Percentiles rank a stretch among this genome's conserved stretches.
phyloP scores from a whole-genome alignment of 23 red algal genomes.

The Gracilaria vermiculophylla region DNA sequence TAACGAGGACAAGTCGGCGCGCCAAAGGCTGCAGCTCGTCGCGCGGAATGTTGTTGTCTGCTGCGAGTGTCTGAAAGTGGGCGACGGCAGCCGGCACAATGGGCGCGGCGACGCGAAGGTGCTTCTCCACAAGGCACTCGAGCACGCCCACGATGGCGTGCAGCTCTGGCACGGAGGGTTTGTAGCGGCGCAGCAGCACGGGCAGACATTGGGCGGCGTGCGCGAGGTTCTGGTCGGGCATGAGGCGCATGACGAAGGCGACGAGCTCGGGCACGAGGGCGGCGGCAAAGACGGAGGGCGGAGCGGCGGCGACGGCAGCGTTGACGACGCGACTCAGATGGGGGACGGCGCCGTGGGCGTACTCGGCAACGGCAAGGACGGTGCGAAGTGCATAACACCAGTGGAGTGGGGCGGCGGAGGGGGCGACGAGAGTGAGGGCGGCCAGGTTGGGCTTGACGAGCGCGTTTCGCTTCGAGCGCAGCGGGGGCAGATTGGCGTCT shows the following conservation, averaged over 20 bases:
- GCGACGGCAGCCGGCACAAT: neutral
- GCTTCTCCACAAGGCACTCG: constrained; percentile 8
- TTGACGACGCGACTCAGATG: neutral
- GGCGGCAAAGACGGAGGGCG: neutral
- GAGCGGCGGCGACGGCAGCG: neutral
- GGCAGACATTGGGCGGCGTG: neutral
- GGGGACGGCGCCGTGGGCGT: neutral
- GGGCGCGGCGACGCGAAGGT: neutral
- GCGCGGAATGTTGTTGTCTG: neutral
- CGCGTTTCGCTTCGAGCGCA: neutral
- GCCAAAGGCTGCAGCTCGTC: neutral
- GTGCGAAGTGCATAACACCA: constrained; percentile 22
- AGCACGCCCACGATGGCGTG: neutral
- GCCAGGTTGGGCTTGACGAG: neutral
- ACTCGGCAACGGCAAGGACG: neutral
- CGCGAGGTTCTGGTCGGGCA: neutral
- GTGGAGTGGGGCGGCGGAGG: neutral
- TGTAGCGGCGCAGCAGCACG: neutral
- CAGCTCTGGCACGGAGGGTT: neutral
- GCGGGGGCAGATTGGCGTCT: neutral
- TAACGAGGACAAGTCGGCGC: neutral
- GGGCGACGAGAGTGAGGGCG: neutral
- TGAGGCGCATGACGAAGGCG: neutral
- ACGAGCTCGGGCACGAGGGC: neutral
- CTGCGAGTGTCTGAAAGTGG: neutral